Evolutionary conservation across 495 filamentous ascomycete genomes (phyloP).

Genomic region (Xylaria cubensis): DNA sequence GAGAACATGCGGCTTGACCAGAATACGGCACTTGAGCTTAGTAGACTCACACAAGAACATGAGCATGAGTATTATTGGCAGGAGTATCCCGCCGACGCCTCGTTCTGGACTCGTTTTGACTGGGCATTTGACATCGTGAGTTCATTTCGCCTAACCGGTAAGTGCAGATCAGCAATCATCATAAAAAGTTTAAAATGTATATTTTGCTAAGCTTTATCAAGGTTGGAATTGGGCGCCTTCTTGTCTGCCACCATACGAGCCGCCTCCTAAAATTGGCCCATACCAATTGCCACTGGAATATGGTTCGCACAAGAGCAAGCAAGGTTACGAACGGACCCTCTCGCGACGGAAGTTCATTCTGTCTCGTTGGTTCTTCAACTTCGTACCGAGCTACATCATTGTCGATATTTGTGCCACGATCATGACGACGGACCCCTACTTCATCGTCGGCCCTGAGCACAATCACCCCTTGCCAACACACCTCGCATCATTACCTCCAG

Average conservation of each 20-base stretch:
- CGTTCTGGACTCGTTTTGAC: conserved; percentile 66
- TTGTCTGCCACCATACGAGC: conserved; percentile 60
- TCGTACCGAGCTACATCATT: conserved; percentile 63
- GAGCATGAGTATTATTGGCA: conserved; percentile 70
- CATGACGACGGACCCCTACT: conserved; percentile 79
- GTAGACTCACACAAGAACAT: conserved; percentile 29
- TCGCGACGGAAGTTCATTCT: conserved; percentile 55
- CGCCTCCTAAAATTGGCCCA: conserved; percentile 46
- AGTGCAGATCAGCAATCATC: neutral
- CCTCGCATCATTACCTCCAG: conserved; percentile 49
- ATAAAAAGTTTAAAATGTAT: neutral
- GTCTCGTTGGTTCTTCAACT: conserved; percentile 48
- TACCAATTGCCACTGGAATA: conserved; percentile 46
- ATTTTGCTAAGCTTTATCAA: conserved; percentile 21
- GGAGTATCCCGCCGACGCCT: conserved; percentile 63
- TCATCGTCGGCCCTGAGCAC: conserved; percentile 57
- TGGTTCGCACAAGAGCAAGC: conserved; percentile 42
- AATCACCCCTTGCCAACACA: conserved; percentile 43
- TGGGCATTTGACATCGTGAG: conserved; percentile 74
- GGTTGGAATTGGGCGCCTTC: conserved; percentile 80
- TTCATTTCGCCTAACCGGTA: conserved; percentile 70
- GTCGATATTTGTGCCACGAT: conserved; percentile 71
- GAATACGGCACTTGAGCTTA: conserved; percentile 4
- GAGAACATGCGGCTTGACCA: neutral
- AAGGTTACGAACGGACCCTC: conserved; percentile 45